phyloP scores from a whole-genome alignment of 2,329 filamentous ascomycete species.

The Davidsoniella eucalypti region DNA sequence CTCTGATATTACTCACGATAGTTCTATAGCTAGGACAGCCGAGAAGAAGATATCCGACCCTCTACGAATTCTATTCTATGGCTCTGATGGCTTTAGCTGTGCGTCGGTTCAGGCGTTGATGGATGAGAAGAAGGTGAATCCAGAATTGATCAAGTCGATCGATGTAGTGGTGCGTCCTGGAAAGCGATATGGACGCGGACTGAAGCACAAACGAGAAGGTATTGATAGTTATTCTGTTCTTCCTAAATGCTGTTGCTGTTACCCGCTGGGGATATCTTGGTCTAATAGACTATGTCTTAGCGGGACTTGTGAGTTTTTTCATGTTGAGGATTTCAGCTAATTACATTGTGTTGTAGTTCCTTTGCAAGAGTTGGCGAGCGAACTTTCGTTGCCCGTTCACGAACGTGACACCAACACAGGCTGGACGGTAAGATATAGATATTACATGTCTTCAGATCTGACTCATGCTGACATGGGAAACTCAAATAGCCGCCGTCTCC shows the following conservation, averaged over 20 bases:
- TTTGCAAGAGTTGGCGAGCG: conserved; percentile 47
- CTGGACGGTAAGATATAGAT: conserved; percentile 47
- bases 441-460: conserved; percentile 3
- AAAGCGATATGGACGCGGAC: conserved; percentile 60
- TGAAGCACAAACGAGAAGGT: conserved; percentile 48
- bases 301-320: too few species aligned
- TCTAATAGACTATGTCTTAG: too few species aligned
- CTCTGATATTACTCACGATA: background rate
- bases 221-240: background rate
- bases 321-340: too few species aligned
- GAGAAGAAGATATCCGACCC: conserved; percentile 30
- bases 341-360: conserved; percentile 33
- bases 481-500: conserved; percentile 33
- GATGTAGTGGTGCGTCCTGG: conserved; percentile 71
- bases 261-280: background rate
- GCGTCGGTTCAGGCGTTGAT: conserved; percentile 55
- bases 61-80: conserved; percentile 80
- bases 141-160: conserved; percentile 50
- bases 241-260: background rate
- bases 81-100: conserved; percentile 81
- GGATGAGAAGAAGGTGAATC: conserved; percentile 35
- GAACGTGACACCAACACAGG: conserved; percentile 65
- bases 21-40: too few species aligned
- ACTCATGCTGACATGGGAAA: conserved; percentile 1
- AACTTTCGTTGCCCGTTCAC: conserved; percentile 51